A percentile compares a stretch with the other conserved stretches of the same genome.
Evolutionary conservation across 202 grass and related monocot genomes (phyloP).

Genomic region (Schoenoplectus triqueter): DNA sequence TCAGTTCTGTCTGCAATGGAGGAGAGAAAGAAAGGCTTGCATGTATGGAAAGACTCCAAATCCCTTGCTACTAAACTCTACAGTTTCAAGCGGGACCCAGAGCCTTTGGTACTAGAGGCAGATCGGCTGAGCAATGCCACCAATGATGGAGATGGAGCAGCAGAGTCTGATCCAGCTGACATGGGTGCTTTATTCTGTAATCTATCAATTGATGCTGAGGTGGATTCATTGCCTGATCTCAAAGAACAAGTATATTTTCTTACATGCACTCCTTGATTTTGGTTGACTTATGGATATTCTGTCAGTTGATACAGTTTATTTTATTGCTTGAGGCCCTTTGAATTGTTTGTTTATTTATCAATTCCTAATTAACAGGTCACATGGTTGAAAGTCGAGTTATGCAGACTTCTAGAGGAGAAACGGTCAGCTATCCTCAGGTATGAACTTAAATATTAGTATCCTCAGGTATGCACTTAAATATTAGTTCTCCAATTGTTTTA

Average conservation of each 20-base stretch:
- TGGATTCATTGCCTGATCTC: constrained; percentile 88
- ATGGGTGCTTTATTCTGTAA: constrained; percentile 63
- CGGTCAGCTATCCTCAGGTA: constrained; percentile 90
- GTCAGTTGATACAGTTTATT: background rate
- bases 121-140: constrained; percentile 54
- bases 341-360: constrained; percentile 24
- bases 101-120: constrained; percentile 77
- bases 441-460: constrained; percentile 44
- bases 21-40: constrained; percentile 75
- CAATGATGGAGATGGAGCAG: constrained; percentile 49
- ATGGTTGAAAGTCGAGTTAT: constrained; percentile 94
- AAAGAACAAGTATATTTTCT: constrained; percentile 77
- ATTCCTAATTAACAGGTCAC: constrained; percentile 55
- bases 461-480: constrained; percentile 63
- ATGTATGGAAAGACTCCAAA: constrained; percentile 69
- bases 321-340: constrained; percentile 2
- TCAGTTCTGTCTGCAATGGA: constrained; percentile 91
- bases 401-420: constrained; percentile 88
- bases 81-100: constrained; percentile 81
- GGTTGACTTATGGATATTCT: constrained; percentile 18
- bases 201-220: constrained; percentile 61
- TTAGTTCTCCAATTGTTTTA: background rate
- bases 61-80: constrained; percentile 90
- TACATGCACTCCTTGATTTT: constrained; percentile 2
- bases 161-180: constrained; percentile 54